Evolutionary conservation across 495 filamentous ascomycete genomes (phyloP), one percentile per base, ranked within the genome.

Genomic region (Aspergillus panamensis): DNA sequence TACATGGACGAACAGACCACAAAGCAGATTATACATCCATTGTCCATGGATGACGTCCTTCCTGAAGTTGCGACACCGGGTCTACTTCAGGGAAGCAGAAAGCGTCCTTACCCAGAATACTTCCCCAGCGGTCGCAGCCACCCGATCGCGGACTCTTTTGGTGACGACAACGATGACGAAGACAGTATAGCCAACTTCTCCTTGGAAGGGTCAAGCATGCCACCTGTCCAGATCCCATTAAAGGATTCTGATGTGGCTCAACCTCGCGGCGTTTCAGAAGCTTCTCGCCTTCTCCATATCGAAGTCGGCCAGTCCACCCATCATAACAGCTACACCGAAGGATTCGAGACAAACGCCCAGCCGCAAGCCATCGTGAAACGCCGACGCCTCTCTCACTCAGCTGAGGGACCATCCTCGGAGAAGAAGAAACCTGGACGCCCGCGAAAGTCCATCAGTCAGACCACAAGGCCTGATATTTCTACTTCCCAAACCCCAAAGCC

Each of bases 1-100:
- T 72, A 69, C 32, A 64, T 70, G 60, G 72, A 76, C 32, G 73
- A 68, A 50, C 71, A 68, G 40, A 60, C 58, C 1, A 37, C 56
- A 37, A 60, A 35, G 32, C 62, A 58, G n/a, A 51, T 50, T 3
- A 49, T 45, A 3, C 60, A 39, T 14, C 25, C 47, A 31, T 51
- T 51, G 6, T 33, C 42, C 3, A 53, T 57, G 6, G 58, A 66
- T 4, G 61, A 52, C 16, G 48, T 58, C 6, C 50, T 76, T 3
- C 68, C 75, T 3, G 67, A 74, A 62, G 68, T 76, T 8, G 61
- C 67, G 20, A 74, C 73, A 37, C 76, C 73, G 2, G 74, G 69
- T 45, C 59, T 77, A 16, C 62, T 77, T 1, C 73, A 73, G 55
- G 68, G 65, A 32, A 67, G 68, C 62, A 69, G 66, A 33, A 77